Evolutionary conservation across 306 rosid genomes (phyloP).

Genomic region (Prosopis cineraria): DNA sequence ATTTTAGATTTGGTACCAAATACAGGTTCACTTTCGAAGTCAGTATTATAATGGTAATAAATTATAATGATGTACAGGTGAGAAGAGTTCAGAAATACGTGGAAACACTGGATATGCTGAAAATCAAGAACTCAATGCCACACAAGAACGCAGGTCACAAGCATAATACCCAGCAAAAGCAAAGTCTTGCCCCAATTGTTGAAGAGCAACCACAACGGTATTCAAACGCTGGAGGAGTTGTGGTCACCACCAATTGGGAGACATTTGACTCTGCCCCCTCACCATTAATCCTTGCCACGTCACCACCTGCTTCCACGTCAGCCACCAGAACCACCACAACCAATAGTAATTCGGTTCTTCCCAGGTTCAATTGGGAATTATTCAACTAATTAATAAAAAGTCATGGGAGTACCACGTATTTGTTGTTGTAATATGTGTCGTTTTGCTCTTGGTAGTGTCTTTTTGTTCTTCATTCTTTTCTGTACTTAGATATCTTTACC

Average conservation of each 20-base stretch:
- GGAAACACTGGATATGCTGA: slow-evolving; percentile 85
- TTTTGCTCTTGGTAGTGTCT: slow-evolving; percentile 51
- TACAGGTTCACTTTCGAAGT: too few species aligned
- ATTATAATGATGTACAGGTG: slow-evolving; percentile 63
- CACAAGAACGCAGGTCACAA: slow-evolving; percentile 43
- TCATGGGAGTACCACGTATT: slow-evolving; percentile 30
- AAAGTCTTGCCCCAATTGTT: slow-evolving; percentile 17
- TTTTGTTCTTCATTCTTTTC: slow-evolving; percentile 67
- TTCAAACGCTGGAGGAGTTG: slow-evolving; percentile 62
- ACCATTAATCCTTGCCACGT: neutral
- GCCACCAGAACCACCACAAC: slow-evolving; percentile 24
- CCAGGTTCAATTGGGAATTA: slow-evolving; percentile 86
- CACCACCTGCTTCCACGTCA: neutral
- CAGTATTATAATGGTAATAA: slow-evolving; percentile 2
- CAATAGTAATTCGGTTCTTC: slow-evolving; percentile 54
- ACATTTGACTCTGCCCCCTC: slow-evolving; percentile 70
- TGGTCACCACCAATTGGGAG: slow-evolving; percentile 95
- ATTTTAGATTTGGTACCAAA: too few species aligned
- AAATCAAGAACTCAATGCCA: slow-evolving; percentile 64
- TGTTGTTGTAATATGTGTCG: slow-evolving; percentile 33
- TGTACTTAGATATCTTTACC: slow-evolving; percentile 78
- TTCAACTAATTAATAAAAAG: slow-evolving; percentile 54
- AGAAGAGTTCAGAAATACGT: slow-evolving; percentile 92
- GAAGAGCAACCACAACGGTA: slow-evolving; percentile 53
- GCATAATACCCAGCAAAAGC: slow-evolving; percentile 45